These are phyloP conservation scores for Apiospora malaysiana DNA, from an alignment of 2,329 filamentous ascomycete genomes.

Conservation along the genomic window DNA sequence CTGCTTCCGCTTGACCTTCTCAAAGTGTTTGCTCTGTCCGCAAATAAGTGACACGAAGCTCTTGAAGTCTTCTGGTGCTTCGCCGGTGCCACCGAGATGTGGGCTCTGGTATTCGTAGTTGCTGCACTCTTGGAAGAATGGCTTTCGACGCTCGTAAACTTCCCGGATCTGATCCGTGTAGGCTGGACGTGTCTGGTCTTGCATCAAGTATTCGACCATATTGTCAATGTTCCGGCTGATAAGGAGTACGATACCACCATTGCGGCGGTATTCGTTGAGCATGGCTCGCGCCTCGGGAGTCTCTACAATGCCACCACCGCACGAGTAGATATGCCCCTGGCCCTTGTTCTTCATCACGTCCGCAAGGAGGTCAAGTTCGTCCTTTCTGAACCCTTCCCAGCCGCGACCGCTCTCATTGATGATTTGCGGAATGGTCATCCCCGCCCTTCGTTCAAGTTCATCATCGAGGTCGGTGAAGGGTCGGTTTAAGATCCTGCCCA, in stretches of 20 bases:
- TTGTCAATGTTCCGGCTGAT: slow-evolving; percentile 88
- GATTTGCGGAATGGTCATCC: slow-evolving; percentile 84
- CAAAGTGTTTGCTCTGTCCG: slow-evolving; percentile 63
- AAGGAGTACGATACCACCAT: slow-evolving; percentile 82
- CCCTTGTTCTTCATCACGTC: slow-evolving; percentile 77
- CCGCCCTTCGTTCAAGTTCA: slow-evolving; percentile 77
- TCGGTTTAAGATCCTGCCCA: slow-evolving; percentile 75
- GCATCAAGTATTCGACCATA: slow-evolving; percentile 85
- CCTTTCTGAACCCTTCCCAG: slow-evolving; percentile 87
- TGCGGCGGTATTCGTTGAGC: slow-evolving; percentile 73
- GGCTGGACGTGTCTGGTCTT: slow-evolving; percentile 88
- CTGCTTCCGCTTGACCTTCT: slow-evolving; percentile 65
- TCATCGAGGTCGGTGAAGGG: slow-evolving; percentile 87
- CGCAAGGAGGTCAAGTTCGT: slow-evolving; percentile 77
- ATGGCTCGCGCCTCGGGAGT: slow-evolving; percentile 78
- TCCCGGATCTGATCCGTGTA: slow-evolving; percentile 92
- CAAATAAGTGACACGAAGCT: slow-evolving; percentile 75
- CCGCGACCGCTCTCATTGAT: slow-evolving; percentile 70
- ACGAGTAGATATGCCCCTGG: slow-evolving; percentile 83
- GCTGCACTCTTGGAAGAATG: slow-evolving; percentile 91
- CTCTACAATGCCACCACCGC: slow-evolving; percentile 93
- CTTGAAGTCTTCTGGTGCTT: slow-evolving; percentile 70
- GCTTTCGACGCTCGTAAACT: slow-evolving; percentile 87
- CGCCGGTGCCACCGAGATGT: slow-evolving; percentile 52
- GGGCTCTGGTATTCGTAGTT: slow-evolving; percentile 94